A percentile compares a stretch with the other conserved stretches of the same genome.
These are phyloP conservation scores for Colletotrichum falcatum DNA, from an alignment of 2,329 filamentous ascomycete species.

Conservation along the genomic window DNA sequence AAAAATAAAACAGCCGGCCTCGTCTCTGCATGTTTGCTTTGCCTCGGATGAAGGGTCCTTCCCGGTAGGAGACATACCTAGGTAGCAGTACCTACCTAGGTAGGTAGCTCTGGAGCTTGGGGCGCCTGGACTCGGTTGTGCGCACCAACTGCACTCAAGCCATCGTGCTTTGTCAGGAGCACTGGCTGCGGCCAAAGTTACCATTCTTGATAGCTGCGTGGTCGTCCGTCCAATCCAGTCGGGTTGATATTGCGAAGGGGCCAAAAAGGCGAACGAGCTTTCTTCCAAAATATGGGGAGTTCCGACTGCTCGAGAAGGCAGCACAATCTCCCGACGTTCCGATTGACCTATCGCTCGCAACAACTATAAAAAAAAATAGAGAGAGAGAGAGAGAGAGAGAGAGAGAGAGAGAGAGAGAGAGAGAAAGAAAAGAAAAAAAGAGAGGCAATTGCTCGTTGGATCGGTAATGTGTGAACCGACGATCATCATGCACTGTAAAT, in stretches of 20 bases:
- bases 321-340: too few species aligned
- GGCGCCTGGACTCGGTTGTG: background rate
- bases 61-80: slow-evolving; percentile 22
- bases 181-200: too few species aligned
- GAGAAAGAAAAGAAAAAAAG: too few species aligned
- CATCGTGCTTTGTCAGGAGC: background rate
- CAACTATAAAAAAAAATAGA: too few species aligned
- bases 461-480: background rate
- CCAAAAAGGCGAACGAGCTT: background rate
- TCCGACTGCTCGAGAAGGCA: background rate
- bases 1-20: background rate
- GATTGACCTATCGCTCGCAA: too few species aligned
- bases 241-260: background rate
- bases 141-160: slow-evolving; percentile 8
- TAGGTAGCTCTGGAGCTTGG: slow-evolving; percentile 37
- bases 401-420: too few species aligned
- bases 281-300: background rate
- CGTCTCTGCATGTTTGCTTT: background rate
- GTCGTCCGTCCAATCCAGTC: background rate
- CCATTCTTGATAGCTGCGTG: background rate
- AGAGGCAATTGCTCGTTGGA: background rate
- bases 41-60: slow-evolving; percentile 21
- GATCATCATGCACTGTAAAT: background rate
- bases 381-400: too few species aligned
- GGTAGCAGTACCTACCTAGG: too few species aligned